These are phyloP conservation scores for Edaphochlamys debaryana DNA, from an alignment of 139 green algal species.

Conservation along the genomic window DNA sequence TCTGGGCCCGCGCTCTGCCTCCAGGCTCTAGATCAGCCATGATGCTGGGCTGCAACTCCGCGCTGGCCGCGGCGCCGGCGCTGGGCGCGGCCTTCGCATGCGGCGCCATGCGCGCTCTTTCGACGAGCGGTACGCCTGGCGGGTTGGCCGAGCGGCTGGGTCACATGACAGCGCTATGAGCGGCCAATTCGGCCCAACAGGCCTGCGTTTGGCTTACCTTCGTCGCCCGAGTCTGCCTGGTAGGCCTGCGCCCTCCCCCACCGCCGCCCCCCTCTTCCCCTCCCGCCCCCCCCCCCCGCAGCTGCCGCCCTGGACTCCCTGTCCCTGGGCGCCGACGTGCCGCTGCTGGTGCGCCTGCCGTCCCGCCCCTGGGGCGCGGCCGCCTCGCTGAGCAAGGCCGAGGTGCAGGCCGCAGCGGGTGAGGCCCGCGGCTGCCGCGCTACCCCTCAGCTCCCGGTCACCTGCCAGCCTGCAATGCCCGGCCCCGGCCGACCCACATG, in stretches of 20 bases:
- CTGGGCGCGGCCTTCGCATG: conserved; percentile 1
- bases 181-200: too few relatives aligned
- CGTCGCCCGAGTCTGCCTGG: too few relatives aligned
- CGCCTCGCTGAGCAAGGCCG: conserved; percentile 51
- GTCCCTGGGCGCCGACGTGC: conserved; percentile 18
- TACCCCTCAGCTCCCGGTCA: not conserved
- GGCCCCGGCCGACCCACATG: not conserved
- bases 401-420: conserved; percentile 18
- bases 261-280: not conserved
- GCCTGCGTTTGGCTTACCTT: not conserved
- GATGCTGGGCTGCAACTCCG: conserved; percentile 1
- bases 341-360: conserved; percentile 68
- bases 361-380: conserved; percentile 71
- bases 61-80: not conserved
- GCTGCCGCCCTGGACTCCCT: conserved; percentile 13
- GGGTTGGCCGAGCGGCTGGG: too few relatives aligned
- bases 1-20: too few relatives aligned
- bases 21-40: not conserved
- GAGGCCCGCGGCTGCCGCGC: not conserved
- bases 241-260: not conserved
- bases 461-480: not conserved
- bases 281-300: not conserved
- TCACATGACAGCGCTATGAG: too few relatives aligned
- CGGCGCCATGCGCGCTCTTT: not conserved
- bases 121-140: conserved; percentile 5